These are phyloP conservation scores for Boletus reticulatus DNA, from an alignment of 768 basidiomycete species.

Conservation along the genomic window DNA sequence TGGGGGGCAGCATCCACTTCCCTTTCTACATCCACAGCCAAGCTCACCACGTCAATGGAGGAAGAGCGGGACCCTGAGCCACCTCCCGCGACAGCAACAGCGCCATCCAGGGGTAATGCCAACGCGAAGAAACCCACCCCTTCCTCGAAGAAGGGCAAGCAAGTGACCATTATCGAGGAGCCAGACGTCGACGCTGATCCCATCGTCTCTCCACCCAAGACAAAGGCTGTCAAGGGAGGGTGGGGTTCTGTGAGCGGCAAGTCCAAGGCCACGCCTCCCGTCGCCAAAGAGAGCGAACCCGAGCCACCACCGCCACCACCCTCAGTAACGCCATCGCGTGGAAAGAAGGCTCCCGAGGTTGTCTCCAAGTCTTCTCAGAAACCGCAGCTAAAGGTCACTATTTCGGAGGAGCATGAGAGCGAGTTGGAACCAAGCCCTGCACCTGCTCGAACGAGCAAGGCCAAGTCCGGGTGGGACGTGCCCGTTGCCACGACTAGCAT, in stretches of 20 bases:
- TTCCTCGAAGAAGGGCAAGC: conserved; percentile 22
- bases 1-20: conserved; percentile 8
- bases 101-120: conserved; percentile 3
- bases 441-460: conserved; percentile 11
- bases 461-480: conserved; percentile 16
- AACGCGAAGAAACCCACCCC: conserved; percentile 10
- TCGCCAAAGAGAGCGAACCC: conserved; percentile 10
- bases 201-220: conserved; percentile 10
- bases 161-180: conserved; percentile 27
- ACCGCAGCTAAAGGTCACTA: conserved; percentile 18
- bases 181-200: conserved; percentile 26
- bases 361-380: conserved; percentile 1
- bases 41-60: background rate
- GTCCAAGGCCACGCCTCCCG: conserved; percentile 13
- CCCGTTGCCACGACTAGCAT: background rate
- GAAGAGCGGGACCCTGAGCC: conserved; percentile 7
- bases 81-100: background rate
- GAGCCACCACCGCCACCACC: conserved; percentile 7
- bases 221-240: conserved; percentile 10
- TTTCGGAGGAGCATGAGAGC: conserved; percentile 22
- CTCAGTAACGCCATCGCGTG: conserved; percentile 6
- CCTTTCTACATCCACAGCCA: conserved; percentile 3
- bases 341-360: conserved; percentile 12
- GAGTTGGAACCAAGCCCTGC: conserved; percentile 4
- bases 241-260: conserved; percentile 24